phyloP scores from a whole-genome alignment of 2,329 filamentous ascomycete genomes.

The Pseudogymnoascus sp. region DNA sequence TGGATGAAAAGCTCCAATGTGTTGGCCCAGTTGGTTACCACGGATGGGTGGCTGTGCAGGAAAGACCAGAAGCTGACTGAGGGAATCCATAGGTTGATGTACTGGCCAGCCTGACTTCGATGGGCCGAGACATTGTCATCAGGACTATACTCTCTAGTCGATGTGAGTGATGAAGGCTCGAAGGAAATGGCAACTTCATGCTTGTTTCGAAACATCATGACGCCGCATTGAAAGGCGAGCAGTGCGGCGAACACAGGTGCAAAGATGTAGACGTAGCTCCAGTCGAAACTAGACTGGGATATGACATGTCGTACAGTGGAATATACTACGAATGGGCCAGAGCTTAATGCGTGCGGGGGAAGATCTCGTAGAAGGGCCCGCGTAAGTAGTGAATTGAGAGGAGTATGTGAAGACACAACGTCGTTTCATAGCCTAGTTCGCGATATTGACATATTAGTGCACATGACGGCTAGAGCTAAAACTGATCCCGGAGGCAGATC shows the following conservation, averaged over 20 bases:
- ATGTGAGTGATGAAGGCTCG: constrained; percentile 14
- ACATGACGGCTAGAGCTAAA: too few species aligned
- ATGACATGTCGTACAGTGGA: constrained; percentile 19
- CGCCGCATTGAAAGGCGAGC: constrained; percentile 13
- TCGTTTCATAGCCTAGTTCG: too few species aligned
- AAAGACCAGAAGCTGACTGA: constrained; percentile 6
- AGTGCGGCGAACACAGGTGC: neutral
- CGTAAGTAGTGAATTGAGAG: too few species aligned
- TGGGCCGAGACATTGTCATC: neutral
- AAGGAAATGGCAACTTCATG: constrained; percentile 9
- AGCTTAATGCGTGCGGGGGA: constrained; percentile 19
- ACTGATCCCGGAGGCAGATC: too few species aligned
- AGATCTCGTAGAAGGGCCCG: constrained; percentile 18
- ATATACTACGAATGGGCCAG: constrained; percentile 16
- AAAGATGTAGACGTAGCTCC: constrained; percentile 13
- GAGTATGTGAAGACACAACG: too few species aligned
- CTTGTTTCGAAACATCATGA: constrained; percentile 11
- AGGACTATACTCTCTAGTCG: neutral
- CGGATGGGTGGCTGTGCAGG: constrained; percentile 4
- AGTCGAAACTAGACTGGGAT: neutral
- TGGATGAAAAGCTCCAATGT: neutral
- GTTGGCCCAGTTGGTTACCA: neutral
- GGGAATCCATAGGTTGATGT: constrained; percentile 19
- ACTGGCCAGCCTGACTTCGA: neutral
- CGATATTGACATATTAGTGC: too few species aligned